These are phyloP conservation scores for Yarrowia alimentaria DNA, from an alignment of 805 yeast genomes.

Conservation along the genomic window DNA sequence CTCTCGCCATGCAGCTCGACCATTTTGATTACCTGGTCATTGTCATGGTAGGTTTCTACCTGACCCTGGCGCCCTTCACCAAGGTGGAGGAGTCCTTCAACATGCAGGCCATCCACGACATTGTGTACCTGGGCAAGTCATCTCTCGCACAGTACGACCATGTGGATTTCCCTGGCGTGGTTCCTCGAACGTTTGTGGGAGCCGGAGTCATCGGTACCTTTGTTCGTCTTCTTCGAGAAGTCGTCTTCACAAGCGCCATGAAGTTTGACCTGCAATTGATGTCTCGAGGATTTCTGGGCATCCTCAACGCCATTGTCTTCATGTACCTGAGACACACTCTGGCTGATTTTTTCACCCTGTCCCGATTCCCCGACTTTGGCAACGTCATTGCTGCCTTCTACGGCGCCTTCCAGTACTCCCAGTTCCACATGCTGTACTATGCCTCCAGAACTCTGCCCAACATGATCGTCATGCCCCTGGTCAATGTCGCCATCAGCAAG, in stretches of 20 bases:
- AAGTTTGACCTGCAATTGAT: constrained; percentile 50
- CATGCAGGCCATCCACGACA: constrained; percentile 83
- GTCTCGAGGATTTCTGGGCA: constrained; percentile 61
- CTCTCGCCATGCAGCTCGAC: constrained; percentile 35
- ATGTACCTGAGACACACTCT: constrained; percentile 50
- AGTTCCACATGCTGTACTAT: constrained; percentile 79
- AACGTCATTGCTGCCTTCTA: constrained; percentile 47
- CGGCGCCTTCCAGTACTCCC: constrained; percentile 55
- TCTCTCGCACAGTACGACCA: constrained; percentile 61
- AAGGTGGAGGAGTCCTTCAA: constrained; percentile 95
- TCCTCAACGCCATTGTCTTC: constrained; percentile 56
- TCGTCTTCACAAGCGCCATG: constrained; percentile 3
- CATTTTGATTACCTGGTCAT: constrained; percentile 45
- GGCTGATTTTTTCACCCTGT: constrained; percentile 33
- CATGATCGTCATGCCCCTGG: constrained; percentile 70
- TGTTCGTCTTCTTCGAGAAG: constrained; percentile 37
- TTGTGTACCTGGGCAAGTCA: constrained; percentile 36
- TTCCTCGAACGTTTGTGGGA: constrained; percentile 82
- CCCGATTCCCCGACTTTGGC: constrained; percentile 28
- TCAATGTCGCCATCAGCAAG: constrained; percentile 53
- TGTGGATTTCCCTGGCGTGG: constrained; percentile 76
- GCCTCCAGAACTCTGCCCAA: constrained; percentile 88
- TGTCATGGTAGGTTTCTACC: constrained; percentile 49
- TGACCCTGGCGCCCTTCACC: constrained; percentile 69
- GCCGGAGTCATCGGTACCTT: constrained; percentile 53